These are phyloP conservation scores for Penicillium pancosmium DNA, from an alignment of 495 filamentous ascomycete species.

Conservation along the genomic window DNA sequence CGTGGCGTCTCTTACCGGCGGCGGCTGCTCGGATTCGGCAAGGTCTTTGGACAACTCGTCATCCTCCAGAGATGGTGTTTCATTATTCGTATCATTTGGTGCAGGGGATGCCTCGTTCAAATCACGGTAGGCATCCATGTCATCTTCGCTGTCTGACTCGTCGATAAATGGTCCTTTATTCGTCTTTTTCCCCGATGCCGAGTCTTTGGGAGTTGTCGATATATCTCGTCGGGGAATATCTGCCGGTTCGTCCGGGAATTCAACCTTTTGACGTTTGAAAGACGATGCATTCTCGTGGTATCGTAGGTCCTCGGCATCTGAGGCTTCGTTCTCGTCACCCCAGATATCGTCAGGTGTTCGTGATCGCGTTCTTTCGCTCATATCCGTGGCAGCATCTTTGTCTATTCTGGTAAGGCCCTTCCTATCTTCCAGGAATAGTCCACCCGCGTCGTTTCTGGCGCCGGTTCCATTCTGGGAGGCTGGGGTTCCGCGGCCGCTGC, in stretches of 20 bases:
- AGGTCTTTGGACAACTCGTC: conserved; percentile 55
- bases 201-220: conserved; percentile 8
- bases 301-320: conserved; percentile 21
- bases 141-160: conserved; percentile 69
- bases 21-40: conserved; percentile 29
- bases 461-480: conserved; percentile 17
- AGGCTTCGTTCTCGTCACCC: conserved; percentile 33
- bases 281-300: conserved; percentile 34
- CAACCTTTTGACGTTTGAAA: conserved; percentile 45
- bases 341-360: conserved; percentile 42
- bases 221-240: conserved; percentile 16
- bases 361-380: conserved; percentile 21
- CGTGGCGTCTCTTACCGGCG: conserved; percentile 60
- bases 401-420: conserved; percentile 25
- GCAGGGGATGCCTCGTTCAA: conserved; percentile 16
- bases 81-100: conserved; percentile 5
- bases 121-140: conserved; percentile 35
- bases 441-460: conserved; percentile 25
- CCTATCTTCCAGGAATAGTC: conserved; percentile 49
- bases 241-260: conserved; percentile 24
- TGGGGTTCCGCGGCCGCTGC: conserved; percentile 28
- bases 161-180: conserved; percentile 62
- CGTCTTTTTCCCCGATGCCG: conserved; percentile 13
- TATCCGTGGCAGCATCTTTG: conserved; percentile 1
- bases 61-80: conserved; percentile 11